These are phyloP conservation scores for Paraglomus occultum DNA, from an alignment of 192 early-diverging fungal genomes.

Conservation along the genomic window DNA sequence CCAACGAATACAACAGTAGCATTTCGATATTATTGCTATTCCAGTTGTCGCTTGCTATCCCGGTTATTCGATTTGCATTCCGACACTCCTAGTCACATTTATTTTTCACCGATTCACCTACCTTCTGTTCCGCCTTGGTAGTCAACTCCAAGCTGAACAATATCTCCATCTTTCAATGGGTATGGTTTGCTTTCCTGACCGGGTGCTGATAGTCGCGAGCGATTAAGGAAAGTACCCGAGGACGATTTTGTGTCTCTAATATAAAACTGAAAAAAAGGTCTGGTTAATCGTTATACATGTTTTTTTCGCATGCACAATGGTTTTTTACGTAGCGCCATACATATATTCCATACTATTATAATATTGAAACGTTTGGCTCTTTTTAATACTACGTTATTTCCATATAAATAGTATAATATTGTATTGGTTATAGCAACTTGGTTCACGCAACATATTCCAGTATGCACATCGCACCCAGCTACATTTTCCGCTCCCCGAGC, in stretches of 20 bases:
- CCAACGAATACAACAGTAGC: not conserved
- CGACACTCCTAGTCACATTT: not conserved
- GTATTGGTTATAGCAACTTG: too few species aligned
- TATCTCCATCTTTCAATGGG: conserved; percentile 83
- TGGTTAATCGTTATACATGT: conserved; percentile 38
- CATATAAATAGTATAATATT: too few species aligned
- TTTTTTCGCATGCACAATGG: not conserved
- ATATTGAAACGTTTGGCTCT: not conserved
- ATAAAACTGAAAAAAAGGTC: conserved; percentile 60
- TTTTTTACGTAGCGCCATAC: not conserved
- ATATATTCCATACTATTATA: not conserved
- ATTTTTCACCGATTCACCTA: conserved; percentile 21
- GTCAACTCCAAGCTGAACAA: conserved; percentile 95
- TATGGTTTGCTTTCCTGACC: conserved; percentile 81
- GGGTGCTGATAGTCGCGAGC: conserved; percentile 86
- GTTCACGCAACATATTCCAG: too few species aligned
- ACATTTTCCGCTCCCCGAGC: not conserved
- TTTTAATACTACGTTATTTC: not conserved
- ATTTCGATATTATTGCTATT: not conserved
- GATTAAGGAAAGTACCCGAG: conserved; percentile 97
- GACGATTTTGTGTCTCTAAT: conserved; percentile 95
- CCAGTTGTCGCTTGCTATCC: too few species aligned
- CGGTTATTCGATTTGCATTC: too few species aligned
- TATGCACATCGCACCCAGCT: too few species aligned
- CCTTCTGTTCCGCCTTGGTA: conserved; percentile 90